Evolutionary conservation across 2,329 filamentous ascomycete genomes (phyloP).

Genomic region (Chrysoporthe austroafricana): DNA sequence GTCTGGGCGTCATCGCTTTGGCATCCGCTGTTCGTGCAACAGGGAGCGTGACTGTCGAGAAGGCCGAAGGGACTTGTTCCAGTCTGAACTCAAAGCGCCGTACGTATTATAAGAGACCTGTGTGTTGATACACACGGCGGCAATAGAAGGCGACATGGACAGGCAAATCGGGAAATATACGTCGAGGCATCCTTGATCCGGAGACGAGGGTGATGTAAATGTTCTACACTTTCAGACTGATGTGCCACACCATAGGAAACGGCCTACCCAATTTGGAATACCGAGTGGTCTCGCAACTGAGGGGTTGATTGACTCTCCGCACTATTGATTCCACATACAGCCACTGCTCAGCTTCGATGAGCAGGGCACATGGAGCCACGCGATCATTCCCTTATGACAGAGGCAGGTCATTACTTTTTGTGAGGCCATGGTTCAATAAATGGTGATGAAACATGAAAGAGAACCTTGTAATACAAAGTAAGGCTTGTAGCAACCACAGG

Average conservation of each 20-base stretch:
- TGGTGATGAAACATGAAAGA: not conserved
- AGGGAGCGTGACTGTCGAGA: too few species aligned
- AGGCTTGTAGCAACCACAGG: not conserved
- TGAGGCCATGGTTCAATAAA: not conserved
- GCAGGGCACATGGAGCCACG: not conserved
- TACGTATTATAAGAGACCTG: not conserved
- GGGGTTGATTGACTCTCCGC: not conserved
- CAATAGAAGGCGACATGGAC: not conserved
- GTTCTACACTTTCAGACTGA: not conserved
- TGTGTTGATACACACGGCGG: not conserved
- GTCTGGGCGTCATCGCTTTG: too few species aligned
- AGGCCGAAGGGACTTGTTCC: too few species aligned
- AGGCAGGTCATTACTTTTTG: not conserved
- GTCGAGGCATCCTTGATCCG: not conserved
- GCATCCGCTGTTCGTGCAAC: too few species aligned
- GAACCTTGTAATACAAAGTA: not conserved
- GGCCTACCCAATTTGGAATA: conserved; percentile 11
- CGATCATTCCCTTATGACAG: not conserved
- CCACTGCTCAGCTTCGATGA: not conserved
- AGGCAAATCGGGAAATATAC: not conserved
- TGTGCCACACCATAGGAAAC: not conserved
- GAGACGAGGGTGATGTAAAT: not conserved
- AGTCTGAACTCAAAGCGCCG: not conserved
- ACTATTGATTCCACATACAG: not conserved
- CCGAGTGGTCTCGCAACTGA: conserved; percentile 1